Base-by-base conservation (phyloP, 768 basidiomycete genomes). In the Lactarius indigo region DNA sequence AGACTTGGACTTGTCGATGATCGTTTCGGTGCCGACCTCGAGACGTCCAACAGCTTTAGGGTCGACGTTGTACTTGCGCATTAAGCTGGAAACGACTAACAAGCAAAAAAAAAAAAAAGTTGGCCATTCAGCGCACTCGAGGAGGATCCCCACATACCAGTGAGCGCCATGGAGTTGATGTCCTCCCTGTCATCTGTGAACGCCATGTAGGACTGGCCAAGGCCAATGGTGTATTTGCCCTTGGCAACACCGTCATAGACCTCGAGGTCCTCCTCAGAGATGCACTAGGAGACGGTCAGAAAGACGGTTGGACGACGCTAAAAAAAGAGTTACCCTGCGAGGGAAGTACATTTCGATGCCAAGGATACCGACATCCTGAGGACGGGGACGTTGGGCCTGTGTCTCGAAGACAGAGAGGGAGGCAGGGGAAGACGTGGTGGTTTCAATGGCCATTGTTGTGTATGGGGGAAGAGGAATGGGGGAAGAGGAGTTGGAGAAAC, bases 1-100 rank as follows among this genome's bases (percentile, higher is more conserved):
- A 8, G 96, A 92, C 79, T 99, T 99, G 52, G 94, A 96, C 82
- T 98, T 98, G 87, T 99, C 97, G 73, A 99, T 97, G 79, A 98
- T 93, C 47, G 97, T 98, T 78, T 99, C 97, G 30, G 97, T 99
- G 57, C 97, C 97, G 65, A 98, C 94, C 70, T 99, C 97, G 66
- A 99, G 88, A 70, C 97, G 95, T 65, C 97, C 97, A 76, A 99
- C 95, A 61, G 94, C 94, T 74, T 85, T 89, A 72, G 97, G 94
- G 82, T 98, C 96, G 74, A 99, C 86, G 82, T 94, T 89, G 85
- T 88, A 97, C 79, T 96, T 97, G 75, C 91, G 85, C 68, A 99
- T 84, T 44, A 99, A 88, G 70, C 89, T 90, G 68, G 87, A 84
- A 73, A 97, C 96, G 72, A 89, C 96, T 96, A 28, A 26, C 5